These are phyloP conservation scores for Gymnopus androsaceus DNA, from an alignment of 1,284 basidiomycete genomes.

Conservation along the genomic window DNA sequence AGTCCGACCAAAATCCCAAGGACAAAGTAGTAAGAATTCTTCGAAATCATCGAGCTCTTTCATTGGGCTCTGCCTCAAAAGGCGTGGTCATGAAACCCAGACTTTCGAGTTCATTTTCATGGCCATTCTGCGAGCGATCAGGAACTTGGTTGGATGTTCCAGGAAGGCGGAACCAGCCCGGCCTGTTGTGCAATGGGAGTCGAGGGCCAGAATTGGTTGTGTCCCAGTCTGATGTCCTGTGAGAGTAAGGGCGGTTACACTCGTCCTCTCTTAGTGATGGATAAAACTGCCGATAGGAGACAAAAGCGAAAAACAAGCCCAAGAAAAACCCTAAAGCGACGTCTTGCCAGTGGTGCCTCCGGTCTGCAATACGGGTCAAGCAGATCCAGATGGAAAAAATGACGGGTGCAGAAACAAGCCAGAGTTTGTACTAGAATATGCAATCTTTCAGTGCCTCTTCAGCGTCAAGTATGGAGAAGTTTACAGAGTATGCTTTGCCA, in stretches of 20 bases:
- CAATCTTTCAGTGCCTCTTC: background rate
- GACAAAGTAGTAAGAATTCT: too few relatives aligned
- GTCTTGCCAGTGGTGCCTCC: conserved; percentile 25
- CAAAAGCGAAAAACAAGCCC: conserved; percentile 20
- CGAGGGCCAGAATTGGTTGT: too few relatives aligned
- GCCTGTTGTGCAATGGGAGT: too few relatives aligned
- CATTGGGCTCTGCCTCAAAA: too few relatives aligned
- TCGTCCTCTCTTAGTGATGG: conserved; percentile 23
- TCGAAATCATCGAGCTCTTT: too few relatives aligned
- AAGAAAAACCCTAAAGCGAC: conserved; percentile 22
- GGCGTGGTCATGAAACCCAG: too few relatives aligned
- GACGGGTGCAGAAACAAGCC: conserved; percentile 24
- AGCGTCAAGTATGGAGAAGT: background rate
- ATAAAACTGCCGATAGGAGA: conserved; percentile 26
- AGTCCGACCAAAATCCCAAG: too few relatives aligned
- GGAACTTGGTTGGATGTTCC: background rate
- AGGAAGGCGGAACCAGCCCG: background rate
- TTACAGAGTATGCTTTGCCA: conserved; percentile 16
- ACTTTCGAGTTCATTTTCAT: background rate
- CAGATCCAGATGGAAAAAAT: conserved; percentile 24
- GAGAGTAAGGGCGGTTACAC: conserved; percentile 23
- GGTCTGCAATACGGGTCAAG: conserved; percentile 26
- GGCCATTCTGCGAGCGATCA: background rate
- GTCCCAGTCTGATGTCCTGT: conserved; percentile 8
- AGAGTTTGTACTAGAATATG: conserved; percentile 21